These are phyloP conservation scores for Suillus spraguei DNA, from an alignment of 768 basidiomycete species.

Conservation along the genomic window DNA sequence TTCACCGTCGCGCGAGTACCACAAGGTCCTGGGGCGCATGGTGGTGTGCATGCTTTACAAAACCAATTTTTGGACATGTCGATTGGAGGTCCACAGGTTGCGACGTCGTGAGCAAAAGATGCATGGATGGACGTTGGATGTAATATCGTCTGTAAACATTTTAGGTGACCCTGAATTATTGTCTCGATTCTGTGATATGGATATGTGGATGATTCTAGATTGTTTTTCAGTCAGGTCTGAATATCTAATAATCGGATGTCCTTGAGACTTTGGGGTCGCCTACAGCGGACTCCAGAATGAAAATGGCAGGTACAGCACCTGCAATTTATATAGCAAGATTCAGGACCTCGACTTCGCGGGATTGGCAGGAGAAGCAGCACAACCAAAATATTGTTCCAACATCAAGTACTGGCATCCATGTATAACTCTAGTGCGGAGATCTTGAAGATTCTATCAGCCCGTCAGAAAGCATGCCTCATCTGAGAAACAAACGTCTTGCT, in stretches of 20 bases:
- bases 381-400: no score
- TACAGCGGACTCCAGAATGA: not conserved
- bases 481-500: no score
- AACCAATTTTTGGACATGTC: conserved; percentile 35
- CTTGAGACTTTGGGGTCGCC: not conserved
- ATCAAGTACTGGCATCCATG: no score
- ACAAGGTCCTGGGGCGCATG: conserved; percentile 9
- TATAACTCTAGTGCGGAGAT: no score
- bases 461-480: no score
- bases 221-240: not conserved
- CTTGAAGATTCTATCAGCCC: no score
- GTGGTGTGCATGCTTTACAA: conserved; percentile 26
- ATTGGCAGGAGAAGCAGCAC: no score
- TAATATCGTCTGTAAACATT: no score
- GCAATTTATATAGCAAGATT: no score
- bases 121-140: not conserved
- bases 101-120: conserved; percentile 5
- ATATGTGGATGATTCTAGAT: not conserved
- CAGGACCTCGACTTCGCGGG: no score
- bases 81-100: conserved; percentile 21
- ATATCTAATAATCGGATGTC: not conserved
- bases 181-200: not conserved
- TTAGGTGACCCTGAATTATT: not conserved
- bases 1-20: not conserved
- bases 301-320: no score